Evolutionary conservation across 78 protist genomes (phyloP).

Genomic region (Planoprotostelium fungivorum): DNA sequence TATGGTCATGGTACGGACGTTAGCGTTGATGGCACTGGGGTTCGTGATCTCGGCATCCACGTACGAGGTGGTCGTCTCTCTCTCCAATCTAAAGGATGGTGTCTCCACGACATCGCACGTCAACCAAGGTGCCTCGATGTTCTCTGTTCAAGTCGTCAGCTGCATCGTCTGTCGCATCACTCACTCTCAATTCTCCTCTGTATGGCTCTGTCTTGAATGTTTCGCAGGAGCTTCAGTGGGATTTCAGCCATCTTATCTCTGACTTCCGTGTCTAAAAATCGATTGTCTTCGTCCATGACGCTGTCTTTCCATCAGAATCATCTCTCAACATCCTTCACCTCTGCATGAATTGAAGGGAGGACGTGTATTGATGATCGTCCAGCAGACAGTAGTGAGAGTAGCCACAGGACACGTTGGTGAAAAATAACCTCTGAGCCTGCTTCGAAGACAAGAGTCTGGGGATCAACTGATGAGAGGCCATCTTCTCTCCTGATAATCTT

Average conservation of each 20-base stretch:
- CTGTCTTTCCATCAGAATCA: neutral
- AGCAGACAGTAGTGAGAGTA: neutral
- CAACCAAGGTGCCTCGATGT: neutral
- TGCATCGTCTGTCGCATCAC: too few species aligned
- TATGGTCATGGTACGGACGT: neutral
- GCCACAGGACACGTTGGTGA: neutral
- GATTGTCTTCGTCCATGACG: neutral
- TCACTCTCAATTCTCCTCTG: neutral
- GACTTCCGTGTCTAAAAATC: neutral
- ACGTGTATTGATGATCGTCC: neutral
- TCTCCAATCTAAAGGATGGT: neutral
- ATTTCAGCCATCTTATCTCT: neutral
- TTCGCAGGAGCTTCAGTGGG: neutral
- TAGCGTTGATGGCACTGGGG: neutral
- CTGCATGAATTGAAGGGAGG: neutral
- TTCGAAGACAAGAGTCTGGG: neutral
- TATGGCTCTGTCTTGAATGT: neutral
- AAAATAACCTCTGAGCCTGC: neutral
- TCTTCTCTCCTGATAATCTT: neutral
- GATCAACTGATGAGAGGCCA: neutral
- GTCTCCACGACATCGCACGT: neutral
- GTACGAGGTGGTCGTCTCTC: neutral
- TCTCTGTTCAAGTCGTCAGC: neutral
- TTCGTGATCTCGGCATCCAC: neutral
- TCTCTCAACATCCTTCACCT: neutral